Evolutionary conservation across 345 rosid species (phyloP).

Genomic region (Rhodomyrtus tomentosa): DNA sequence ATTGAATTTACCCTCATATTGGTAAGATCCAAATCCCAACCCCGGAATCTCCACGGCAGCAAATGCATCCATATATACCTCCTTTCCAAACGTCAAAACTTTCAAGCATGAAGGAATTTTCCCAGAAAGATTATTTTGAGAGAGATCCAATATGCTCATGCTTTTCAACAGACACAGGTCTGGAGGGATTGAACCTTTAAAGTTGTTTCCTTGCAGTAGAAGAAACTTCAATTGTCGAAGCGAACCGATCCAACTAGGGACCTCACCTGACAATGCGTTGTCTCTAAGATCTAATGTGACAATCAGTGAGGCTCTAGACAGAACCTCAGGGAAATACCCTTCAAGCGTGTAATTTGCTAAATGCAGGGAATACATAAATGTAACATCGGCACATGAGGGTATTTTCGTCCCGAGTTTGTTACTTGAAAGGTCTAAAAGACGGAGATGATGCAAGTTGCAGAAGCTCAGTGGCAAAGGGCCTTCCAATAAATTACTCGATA

Average conservation of each 20-base stretch:
- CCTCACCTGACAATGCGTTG: not conserved
- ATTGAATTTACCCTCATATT: too few relatives aligned
- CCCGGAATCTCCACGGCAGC: too few relatives aligned
- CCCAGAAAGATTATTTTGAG: not conserved
- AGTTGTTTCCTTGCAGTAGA: not conserved
- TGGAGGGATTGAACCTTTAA: not conserved
- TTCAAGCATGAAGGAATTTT: not conserved
- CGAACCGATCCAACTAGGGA: not conserved
- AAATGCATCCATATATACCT: not conserved
- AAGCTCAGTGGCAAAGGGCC: not conserved
- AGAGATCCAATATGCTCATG: not conserved
- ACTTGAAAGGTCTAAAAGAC: conserved; percentile 4
- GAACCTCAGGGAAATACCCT: not conserved
- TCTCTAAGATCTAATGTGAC: not conserved
- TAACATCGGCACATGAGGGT: not conserved
- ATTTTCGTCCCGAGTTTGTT: not conserved
- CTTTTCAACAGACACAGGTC: not conserved
- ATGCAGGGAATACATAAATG: not conserved
- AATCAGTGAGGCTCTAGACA: not conserved
- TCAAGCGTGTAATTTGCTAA: not conserved
- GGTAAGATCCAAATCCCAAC: too few relatives aligned
- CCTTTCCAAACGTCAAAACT: not conserved
- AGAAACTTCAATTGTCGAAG: not conserved
- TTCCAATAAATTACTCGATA: not conserved
- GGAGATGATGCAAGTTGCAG: not conserved